Evolutionary conservation across 139 green algal genomes (phyloP), one percentile per base, ranked within the genome.

Genomic region (Chlorella sp.): DNA sequence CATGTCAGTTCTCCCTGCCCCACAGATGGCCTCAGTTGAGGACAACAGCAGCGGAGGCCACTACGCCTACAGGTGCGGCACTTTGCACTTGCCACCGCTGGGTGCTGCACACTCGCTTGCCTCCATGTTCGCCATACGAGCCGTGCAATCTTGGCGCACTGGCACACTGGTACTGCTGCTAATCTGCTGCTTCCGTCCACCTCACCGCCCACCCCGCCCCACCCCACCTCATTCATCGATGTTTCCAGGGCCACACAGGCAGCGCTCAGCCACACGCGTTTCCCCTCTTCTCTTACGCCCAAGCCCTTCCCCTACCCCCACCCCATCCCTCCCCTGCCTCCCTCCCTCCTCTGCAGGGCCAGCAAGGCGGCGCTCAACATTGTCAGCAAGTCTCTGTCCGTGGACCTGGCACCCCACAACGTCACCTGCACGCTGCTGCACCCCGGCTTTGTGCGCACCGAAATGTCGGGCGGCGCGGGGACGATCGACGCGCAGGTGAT

Each of bases 361-460:
- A 78, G 32, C 88, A 94, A 94, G 88, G 61, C 83, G 24, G 92
- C 92, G 3, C 37, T 94, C 16, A 94, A 94, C 83, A 93, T 94
- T 30, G 68, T 95, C 11, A 94, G 80, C 83, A 95, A 95, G 81
- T 79, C 34, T 12, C 81, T 94, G n/a, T 71, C 24, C 89, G 93
- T 94, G 61, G 92, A 94, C 77, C 84, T 95, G 32, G 86, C 85
- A 39, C 32, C 30, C 28, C 1, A 92, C 22, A 86, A 87, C 34
- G n/a, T 94, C 30, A 81, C n/a, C 37, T 86, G 76, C 40, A 90
- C 93, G 30, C 89, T 94, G 85, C 89, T 94, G 68, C 92, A 94
- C 89, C 92, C 91, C 7, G 91, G 84, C 14, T 88, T 77, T 19
- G 84, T 88, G 66, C 34, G 64, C 7, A 40, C 91, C 3, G 91